Evolutionary conservation across 2,329 filamentous ascomycete genomes (phyloP).

Genomic region (Fusarium mangiferae): DNA sequence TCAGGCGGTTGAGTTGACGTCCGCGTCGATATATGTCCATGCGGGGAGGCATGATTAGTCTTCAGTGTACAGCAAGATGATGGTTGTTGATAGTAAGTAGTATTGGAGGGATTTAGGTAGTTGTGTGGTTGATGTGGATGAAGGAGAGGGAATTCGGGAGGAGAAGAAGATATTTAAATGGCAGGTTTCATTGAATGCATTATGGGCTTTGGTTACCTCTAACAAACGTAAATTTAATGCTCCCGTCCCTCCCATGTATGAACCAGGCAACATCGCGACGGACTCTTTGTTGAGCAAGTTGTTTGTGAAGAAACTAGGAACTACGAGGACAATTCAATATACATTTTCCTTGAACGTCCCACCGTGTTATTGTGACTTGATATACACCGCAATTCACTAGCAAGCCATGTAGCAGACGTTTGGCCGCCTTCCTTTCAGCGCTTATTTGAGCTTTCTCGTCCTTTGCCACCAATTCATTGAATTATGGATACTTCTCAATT

Average conservation of each 20-base stretch:
- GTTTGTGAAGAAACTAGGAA: neutral
- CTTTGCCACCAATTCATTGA: too few species aligned
- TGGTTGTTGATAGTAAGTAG: neutral
- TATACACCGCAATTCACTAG: fast-evolving
- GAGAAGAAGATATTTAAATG: neutral
- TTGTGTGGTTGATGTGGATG: neutral
- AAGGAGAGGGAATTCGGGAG: neutral
- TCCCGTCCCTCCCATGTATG: too few species aligned
- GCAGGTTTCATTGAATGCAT: neutral
- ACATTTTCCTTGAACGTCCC: fast-evolving
- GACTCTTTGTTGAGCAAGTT: neutral
- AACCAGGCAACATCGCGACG: neutral
- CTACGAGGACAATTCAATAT: fast-evolving
- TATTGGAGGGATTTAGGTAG: too few species aligned
- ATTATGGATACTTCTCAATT: too few species aligned
- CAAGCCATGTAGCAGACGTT: fast-evolving
- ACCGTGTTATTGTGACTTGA: fast-evolving
- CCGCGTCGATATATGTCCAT: neutral
- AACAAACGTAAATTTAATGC: neutral
- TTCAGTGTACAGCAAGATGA: neutral
- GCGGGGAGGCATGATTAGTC: neutral
- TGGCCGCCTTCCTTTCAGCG: neutral
- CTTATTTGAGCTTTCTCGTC: neutral
- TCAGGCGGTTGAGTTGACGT: neutral
- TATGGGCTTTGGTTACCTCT: neutral